These are phyloP conservation scores for Daldinia vernicosa DNA, from an alignment of 495 filamentous ascomycete species.

Conservation along the genomic window DNA sequence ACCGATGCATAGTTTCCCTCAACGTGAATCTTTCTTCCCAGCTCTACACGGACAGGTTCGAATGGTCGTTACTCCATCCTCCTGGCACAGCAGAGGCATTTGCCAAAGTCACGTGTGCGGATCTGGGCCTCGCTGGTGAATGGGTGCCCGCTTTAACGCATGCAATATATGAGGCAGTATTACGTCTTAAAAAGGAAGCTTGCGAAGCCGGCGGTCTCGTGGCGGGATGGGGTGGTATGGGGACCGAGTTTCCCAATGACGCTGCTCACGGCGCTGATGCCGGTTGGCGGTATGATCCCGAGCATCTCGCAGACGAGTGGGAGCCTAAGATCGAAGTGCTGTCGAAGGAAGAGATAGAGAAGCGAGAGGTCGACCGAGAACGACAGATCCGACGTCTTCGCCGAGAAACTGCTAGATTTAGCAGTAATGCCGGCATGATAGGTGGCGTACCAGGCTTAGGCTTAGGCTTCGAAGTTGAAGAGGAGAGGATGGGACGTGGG, in stretches of 20 bases:
- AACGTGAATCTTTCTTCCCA: conserved; percentile 93
- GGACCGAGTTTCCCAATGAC: conserved; percentile 87
- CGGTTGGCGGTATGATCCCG: conserved; percentile 94
- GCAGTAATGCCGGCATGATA: conserved; percentile 79
- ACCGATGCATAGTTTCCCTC: conserved; percentile 87
- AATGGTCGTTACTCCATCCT: conserved; percentile 95
- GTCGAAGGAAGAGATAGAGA: conserved; percentile 96
- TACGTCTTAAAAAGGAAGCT: conserved; percentile 94
- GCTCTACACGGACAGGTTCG: conserved; percentile 96
- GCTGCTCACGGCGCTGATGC: conserved; percentile 79
- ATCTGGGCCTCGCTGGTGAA: conserved; percentile 87
- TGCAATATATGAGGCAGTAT: conserved; percentile 94
- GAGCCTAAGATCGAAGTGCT: conserved; percentile 90
- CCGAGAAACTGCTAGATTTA: conserved; percentile 91
- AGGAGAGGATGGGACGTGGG: conserved; percentile 78
- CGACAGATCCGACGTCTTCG: conserved; percentile 85
- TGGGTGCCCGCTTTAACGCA: conserved; percentile 95
- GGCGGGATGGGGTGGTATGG: conserved; percentile 72
- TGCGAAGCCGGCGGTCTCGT: conserved; percentile 87
- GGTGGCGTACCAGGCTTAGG: conserved; percentile 71
- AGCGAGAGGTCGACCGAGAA: conserved; percentile 93
- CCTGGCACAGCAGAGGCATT: conserved; percentile 92
- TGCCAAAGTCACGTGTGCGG: conserved; percentile 89
- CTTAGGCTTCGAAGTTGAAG: conserved; percentile 69
- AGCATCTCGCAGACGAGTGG: conserved; percentile 90